Evolutionary conservation across 1,139 yeast genomes (phyloP), one percentile per base, ranked within the genome.

Genomic region (Diutina ranongensis): DNA sequence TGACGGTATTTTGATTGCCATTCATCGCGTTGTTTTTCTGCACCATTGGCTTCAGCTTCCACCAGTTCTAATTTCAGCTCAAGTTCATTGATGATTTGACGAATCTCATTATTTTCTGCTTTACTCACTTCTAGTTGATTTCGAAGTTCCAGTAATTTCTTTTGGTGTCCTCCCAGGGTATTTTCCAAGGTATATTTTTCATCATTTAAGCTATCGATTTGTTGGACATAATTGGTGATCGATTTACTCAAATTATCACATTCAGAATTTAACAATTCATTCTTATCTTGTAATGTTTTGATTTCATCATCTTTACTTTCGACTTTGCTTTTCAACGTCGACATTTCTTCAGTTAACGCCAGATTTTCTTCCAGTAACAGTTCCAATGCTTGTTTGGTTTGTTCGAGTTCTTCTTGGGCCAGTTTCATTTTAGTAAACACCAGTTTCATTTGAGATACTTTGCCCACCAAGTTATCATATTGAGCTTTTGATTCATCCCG

Each of bases 381-480:
- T 36, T 50, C 60, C 44, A 60, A 57, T 54, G 60, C 50, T 58
- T 68, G 76, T 53, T 76, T 78, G 0, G 80, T 66, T 38, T 67
- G 67, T 45, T 80, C 83, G 36, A 88, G 67, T 52, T 87, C 94
- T 9, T 71, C 70, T 52, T 92, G 83, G 0, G 94, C 71, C 49
- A 78, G 80, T 56, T 83, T 83, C 87, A 83, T 81, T 53, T 83
- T 82, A 48, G 72, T 74, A 58, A 84, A 83, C 2, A 83, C 73
- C 0, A 83, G 66, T 56, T 85, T 87, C 85, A 92, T 87, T 2
- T 85, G 78, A 1, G 94, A 77, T 31, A 92, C 68, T 57, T 85
- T 76, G 51, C 80, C 82, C 49, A 88, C 65, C 19, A 92, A 65
- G n/a, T 74, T 71, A 52, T 87, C 86, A 58, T 89, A 87, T 50